Evolutionary conservation across 345 rosid genomes (phyloP).

Genomic region (Syzygium oleosum): DNA sequence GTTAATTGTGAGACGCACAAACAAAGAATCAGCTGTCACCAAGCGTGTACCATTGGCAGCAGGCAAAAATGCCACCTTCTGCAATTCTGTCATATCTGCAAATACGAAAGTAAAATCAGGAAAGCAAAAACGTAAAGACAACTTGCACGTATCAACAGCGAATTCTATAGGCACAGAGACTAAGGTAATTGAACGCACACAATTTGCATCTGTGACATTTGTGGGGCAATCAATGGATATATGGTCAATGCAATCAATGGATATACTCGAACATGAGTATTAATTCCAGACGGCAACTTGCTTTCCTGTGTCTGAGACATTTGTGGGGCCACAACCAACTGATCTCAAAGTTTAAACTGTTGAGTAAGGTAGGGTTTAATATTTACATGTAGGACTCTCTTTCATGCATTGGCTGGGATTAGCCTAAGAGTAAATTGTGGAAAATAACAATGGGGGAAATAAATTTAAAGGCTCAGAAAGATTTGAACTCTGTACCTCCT

Average conservation of each 20-base stretch:
- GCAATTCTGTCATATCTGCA: conserved; percentile 65
- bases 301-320: not conserved
- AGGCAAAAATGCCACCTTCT: conserved; percentile 74
- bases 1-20: conserved; percentile 65
- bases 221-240: not conserved
- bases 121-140: not conserved
- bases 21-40: conserved; percentile 65
- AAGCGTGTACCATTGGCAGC: conserved; percentile 95
- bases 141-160: not conserved
- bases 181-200: not conserved
- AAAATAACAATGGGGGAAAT: not conserved
- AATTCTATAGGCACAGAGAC: not conserved
- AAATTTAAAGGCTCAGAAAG: not conserved
- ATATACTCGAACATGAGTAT: not conserved
- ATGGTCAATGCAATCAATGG: not conserved
- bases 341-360: not conserved
- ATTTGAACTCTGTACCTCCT: not conserved
- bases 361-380: not conserved
- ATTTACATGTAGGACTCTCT: not conserved
- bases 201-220: not conserved
- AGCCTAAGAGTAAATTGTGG: not conserved
- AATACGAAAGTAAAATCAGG: not conserved
- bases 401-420: not conserved
- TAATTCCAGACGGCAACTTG: not conserved
- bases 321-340: not conserved